Base-by-base conservation (phyloP, 331 rosid genomes). In the Arachis monticola region DNA sequence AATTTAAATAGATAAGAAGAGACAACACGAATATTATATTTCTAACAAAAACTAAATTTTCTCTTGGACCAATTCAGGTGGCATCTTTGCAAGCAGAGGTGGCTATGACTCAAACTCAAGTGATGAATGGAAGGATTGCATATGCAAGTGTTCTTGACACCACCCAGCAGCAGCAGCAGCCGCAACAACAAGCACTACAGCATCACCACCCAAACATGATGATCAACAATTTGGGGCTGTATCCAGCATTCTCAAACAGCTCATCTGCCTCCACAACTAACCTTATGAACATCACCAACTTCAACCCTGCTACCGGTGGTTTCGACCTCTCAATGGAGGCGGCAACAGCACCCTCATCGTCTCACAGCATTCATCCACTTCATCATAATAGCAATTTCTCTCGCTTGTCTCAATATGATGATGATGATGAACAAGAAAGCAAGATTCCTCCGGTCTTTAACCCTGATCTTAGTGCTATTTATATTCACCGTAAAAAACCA, bases 71-170 rank as follows among this genome's bases (percentile, higher is more conserved):
- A 27, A 10, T 76, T 60, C 78, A 90, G 96, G 96, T 90, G 78
- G 81, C 89, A 56, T 73, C 90, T 10, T 77, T 87, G 73, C 88
- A 87, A 80, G 79, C 85, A 1, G 92, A 90, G 80, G 81, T 90
- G 10, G 78, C 78, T 0, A 69, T 80, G 79, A 85, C 86, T 66
- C 96, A 87, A 67, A 84, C 67, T 41, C 96, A 87, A 65, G 68
- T 90, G 76, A 71, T 88, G 77, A 90, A 79, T 62, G 83, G 82
- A 31, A 62, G 91, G 77, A 68, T 74, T 72, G 92, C 82, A 59
- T 79, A 82, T 46, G 85, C 89, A 56, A 88, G 60, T 63, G 82
- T 80, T 2, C 17, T 87, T 63, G 88, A 88, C 32, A 87, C 38
- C 85, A 80, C 93, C 7, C 68, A 44, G 2, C 53, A n/a, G 1